These are phyloP conservation scores for Betula pendula DNA, from an alignment of 306 rosid species.

Conservation along the genomic window DNA sequence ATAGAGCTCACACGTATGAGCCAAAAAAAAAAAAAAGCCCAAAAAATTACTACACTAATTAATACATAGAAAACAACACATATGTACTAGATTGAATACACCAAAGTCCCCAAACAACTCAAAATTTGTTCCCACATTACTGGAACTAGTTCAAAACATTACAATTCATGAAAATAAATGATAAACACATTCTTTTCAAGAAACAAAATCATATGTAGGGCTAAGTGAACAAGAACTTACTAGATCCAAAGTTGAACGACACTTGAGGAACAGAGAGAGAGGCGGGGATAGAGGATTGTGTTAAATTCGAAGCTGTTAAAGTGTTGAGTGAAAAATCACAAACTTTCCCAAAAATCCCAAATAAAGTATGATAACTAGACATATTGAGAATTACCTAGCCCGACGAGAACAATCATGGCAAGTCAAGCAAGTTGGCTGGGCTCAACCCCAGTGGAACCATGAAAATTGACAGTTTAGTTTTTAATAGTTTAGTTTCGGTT, in stretches of 20 bases:
- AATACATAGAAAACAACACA: not conserved
- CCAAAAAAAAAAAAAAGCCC: not conserved
- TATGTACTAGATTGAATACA: not conserved
- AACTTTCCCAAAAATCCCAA: too few species aligned
- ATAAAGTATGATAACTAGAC: too few species aligned
- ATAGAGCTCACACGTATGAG: not conserved
- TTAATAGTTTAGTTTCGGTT: too few species aligned
- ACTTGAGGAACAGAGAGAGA: not conserved
- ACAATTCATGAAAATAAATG: not conserved
- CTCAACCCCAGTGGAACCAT: too few species aligned
- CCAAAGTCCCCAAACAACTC: not conserved
- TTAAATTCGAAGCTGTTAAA: not conserved
- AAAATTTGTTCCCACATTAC: too few species aligned
- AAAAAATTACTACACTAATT: not conserved
- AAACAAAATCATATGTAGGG: not conserved
- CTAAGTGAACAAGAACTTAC: not conserved
- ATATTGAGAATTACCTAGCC: too few species aligned
- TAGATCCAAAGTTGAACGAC: conserved; percentile 19
- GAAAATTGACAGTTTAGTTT: too few species aligned
- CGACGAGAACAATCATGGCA: too few species aligned
- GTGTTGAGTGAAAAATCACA: conserved; percentile 8
- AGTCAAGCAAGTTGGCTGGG: too few species aligned
- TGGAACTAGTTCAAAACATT: not conserved
- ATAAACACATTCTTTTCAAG: not conserved
- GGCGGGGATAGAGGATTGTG: not conserved